A percentile compares a stretch with the other conserved stretches of the same genome.
Conservation (phyloP, 345 rosid genomes). For the Boechera stricta region DNA sequence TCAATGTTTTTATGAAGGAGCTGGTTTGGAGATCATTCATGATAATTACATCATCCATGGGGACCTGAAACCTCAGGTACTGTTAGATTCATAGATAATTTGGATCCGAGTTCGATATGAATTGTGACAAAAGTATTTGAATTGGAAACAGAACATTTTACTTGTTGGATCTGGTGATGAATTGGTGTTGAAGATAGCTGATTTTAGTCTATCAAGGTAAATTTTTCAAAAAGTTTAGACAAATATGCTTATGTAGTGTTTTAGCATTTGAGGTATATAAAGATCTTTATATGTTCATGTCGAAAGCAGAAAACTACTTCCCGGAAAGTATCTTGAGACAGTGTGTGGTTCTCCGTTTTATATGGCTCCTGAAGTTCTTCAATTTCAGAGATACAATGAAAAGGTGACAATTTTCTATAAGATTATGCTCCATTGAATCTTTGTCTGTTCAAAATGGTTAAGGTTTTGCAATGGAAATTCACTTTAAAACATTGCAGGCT, state of each 20-base stretch:
- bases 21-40: conserved; percentile 65
- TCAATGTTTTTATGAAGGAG: conserved; percentile 48
- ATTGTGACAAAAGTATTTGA: conserved; percentile 20
- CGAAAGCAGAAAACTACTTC: conserved; percentile 50
- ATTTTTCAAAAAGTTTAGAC: neutral
- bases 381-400: conserved; percentile 66
- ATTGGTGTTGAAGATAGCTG: conserved; percentile 70
- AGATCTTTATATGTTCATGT: conserved; percentile 4
- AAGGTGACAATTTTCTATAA: conserved; percentile 48
- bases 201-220: conserved; percentile 81
- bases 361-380: conserved; percentile 85
- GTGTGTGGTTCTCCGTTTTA: conserved; percentile 74
- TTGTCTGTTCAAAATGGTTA: too few species aligned
- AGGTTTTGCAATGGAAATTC: conserved; percentile 8
- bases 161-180: conserved; percentile 51
- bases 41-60: conserved; percentile 61
- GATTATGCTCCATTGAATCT: neutral
- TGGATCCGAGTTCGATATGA: neutral
- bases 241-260: neutral
- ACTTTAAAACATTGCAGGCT: conserved; percentile 46
- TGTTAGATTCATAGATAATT: neutral
- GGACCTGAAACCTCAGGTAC: conserved; percentile 74
- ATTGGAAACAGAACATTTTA: conserved; percentile 61
- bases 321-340: conserved; percentile 56
- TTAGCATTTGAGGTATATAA: conserved; percentile 13